phyloP scores from a whole-genome alignment of 2,329 filamentous ascomycete genomes.

The Fusarium tupiense region DNA sequence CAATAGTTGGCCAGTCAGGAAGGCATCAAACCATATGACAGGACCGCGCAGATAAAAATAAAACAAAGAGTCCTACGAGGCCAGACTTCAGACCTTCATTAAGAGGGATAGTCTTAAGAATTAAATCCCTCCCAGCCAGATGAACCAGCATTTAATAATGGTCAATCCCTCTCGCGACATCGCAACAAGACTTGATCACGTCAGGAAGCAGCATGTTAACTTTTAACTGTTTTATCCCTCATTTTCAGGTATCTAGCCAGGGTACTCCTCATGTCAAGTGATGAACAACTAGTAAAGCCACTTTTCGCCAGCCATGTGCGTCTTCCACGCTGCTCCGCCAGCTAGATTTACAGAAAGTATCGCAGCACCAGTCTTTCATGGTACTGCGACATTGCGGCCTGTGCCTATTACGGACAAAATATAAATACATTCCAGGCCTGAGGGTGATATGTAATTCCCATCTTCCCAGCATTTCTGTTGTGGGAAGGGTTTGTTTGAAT shows the following conservation, averaged over 20 bases:
- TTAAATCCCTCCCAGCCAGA: too few species aligned
- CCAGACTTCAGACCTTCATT: not conserved
- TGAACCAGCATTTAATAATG: not conserved
- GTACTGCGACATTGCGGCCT: slow-evolving; percentile 36
- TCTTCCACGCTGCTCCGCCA: slow-evolving; percentile 24
- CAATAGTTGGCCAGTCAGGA: slow-evolving; percentile 34
- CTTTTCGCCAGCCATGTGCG: slow-evolving; percentile 28
- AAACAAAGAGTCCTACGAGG: not conserved
- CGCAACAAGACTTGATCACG: not conserved
- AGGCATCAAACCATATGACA: slow-evolving; percentile 19
- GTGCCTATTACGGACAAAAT: slow-evolving; percentile 22
- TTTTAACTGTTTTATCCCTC: slow-evolving; percentile 45
- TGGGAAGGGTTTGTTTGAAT: slow-evolving; percentile 32
- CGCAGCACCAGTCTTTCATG: slow-evolving; percentile 38
- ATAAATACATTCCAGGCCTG: slow-evolving; percentile 32
- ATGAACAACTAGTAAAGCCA: slow-evolving; percentile 41
- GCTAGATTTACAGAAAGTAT: slow-evolving; percentile 44
- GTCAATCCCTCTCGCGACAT: not conserved
- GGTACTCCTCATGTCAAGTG: slow-evolving; percentile 21
- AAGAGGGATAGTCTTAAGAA: not conserved
- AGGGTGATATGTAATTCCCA: slow-evolving; percentile 38
- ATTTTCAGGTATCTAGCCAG: slow-evolving; percentile 42
- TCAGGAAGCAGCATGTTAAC: slow-evolving; percentile 29
- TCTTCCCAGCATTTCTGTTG: slow-evolving; percentile 23
- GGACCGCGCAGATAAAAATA: slow-evolving; percentile 16